A percentile compares a stretch with the other conserved stretches of the same genome.
phyloP scores from a whole-genome alignment of 805 yeast species.

The Alloascoidea africana region DNA sequence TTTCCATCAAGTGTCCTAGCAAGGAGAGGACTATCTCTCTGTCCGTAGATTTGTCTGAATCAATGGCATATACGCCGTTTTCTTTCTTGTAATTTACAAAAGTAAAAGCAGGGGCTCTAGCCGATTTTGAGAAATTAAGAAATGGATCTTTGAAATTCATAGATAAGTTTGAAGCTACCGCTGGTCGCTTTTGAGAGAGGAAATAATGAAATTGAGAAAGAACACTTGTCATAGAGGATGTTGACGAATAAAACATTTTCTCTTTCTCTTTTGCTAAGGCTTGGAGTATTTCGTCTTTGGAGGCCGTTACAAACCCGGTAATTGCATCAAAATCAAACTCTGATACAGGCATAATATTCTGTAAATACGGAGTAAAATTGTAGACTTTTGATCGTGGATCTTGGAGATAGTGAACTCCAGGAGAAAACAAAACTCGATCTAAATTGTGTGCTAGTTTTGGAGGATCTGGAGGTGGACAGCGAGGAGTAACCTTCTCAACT shows the following conservation, averaged over 20 bases:
- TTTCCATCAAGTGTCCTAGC: slow-evolving; percentile 71
- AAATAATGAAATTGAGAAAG: slow-evolving; percentile 63
- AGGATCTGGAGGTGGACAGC: background rate
- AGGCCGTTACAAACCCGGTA: slow-evolving; percentile 46
- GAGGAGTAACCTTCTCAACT: background rate
- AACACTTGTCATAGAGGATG: slow-evolving; percentile 74
- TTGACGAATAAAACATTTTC: slow-evolving; percentile 50
- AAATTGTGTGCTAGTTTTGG: slow-evolving; percentile 54
- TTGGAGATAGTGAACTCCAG: slow-evolving; percentile 62
- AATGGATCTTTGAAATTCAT: slow-evolving; percentile 21
- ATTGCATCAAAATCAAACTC: slow-evolving; percentile 51
- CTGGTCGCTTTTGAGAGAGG: slow-evolving; percentile 44
- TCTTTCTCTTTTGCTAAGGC: slow-evolving; percentile 25
- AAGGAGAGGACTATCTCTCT: slow-evolving; percentile 52
- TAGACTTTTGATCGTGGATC: slow-evolving; percentile 66
- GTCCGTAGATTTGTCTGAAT: slow-evolving; percentile 53
- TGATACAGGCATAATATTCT: slow-evolving; percentile 41
- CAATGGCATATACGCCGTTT: slow-evolving; percentile 42
- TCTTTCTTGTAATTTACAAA: slow-evolving; percentile 32
- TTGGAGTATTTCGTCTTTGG: slow-evolving; percentile 41
- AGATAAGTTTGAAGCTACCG: slow-evolving; percentile 29
- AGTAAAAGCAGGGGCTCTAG: slow-evolving; percentile 37
- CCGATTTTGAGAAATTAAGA: slow-evolving; percentile 26
- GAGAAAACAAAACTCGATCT: slow-evolving; percentile 61
- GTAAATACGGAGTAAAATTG: slow-evolving; percentile 51